Base-by-base conservation (phyloP, 2,329 filamentous ascomycete genomes). In the Canariomyces notabilis region DNA sequence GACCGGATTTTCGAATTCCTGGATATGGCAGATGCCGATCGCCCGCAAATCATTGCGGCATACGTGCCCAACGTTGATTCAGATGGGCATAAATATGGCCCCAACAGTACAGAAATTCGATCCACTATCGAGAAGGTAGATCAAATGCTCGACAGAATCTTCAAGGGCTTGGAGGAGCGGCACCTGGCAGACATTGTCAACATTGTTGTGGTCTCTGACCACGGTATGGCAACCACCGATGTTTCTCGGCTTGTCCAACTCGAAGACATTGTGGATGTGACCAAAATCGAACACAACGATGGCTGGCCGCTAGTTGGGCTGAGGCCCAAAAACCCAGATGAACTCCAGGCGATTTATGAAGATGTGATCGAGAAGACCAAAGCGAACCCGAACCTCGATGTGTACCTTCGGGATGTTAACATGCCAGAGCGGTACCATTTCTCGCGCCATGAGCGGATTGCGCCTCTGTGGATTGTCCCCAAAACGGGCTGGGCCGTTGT, bases 381-480 rank as follows among this genome's bases (percentile, higher is more conserved):
- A 46, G 71, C 69, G 8, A 81, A 85, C 48, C 79, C 82, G 2
- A 83, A 83, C 49, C 82, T 95, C 49, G 87, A 96, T 32, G 85
- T 97, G 26, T 96, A 96, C 61, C 83, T 95, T 1, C 82, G 82
- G 38, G 87, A 91, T 58, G 76, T 83, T 31, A 80, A 93, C 58
- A 97, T 98, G 91, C 93, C 93, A 0, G 81, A 85, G 57, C 79
- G 89, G 21, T 98, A 93, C 67, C 91, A 97, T 64, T 98, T 98
- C 62, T 81, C 82, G 3, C 80, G 85, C 15, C 96, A 95, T 61
- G 74, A 84, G 26, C 85, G 93, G 42, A 98, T 98, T 55, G 93
- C 93, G 0, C 93, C 93, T 0, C 67, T 98, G 0, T 98, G 93
- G 93, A 83, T 97, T 39, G 78, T 98, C 0, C 93, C 93, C 0